phyloP scores from a whole-genome alignment of 805 yeast genomes.

The Metschnikowia aberdeeniae region DNA sequence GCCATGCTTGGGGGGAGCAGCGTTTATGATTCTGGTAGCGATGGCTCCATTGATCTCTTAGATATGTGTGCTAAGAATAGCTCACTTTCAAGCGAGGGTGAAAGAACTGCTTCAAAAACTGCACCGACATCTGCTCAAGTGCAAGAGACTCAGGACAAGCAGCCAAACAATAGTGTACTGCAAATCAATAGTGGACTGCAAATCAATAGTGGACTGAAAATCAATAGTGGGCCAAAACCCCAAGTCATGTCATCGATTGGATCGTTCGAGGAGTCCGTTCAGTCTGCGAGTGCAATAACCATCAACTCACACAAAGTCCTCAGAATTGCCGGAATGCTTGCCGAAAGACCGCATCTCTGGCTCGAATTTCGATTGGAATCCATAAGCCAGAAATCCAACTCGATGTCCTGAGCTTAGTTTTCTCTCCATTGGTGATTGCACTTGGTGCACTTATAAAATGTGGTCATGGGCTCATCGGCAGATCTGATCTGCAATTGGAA shows the following conservation, averaged over 20 bases:
- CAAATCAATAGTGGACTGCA: not conserved
- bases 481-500: slow-evolving; percentile 95
- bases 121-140: too few species aligned
- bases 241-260: slow-evolving; percentile 12
- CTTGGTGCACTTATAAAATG: slow-evolving; percentile 90
- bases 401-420: slow-evolving; percentile 43
- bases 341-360: slow-evolving; percentile 1
- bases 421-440: slow-evolving; percentile 98
- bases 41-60: slow-evolving; percentile 1
- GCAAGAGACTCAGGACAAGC: too few species aligned
- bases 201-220: too few species aligned
- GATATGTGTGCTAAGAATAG: not conserved
- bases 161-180: too few species aligned
- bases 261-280: slow-evolving; percentile 13
- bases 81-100: not conserved
- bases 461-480: slow-evolving; percentile 99
- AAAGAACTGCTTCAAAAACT: not conserved
- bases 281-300: not conserved
- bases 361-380: not conserved
- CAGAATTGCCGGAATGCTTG: not conserved
- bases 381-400: not conserved
- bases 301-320: not conserved
- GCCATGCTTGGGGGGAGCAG: slow-evolving; percentile 16
- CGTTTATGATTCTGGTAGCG: slow-evolving; percentile 8
- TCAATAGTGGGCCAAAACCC: not conserved